These are phyloP conservation scores for Angomonas deanei DNA, from an alignment of 208 protist genomes.

Conservation along the genomic window DNA sequence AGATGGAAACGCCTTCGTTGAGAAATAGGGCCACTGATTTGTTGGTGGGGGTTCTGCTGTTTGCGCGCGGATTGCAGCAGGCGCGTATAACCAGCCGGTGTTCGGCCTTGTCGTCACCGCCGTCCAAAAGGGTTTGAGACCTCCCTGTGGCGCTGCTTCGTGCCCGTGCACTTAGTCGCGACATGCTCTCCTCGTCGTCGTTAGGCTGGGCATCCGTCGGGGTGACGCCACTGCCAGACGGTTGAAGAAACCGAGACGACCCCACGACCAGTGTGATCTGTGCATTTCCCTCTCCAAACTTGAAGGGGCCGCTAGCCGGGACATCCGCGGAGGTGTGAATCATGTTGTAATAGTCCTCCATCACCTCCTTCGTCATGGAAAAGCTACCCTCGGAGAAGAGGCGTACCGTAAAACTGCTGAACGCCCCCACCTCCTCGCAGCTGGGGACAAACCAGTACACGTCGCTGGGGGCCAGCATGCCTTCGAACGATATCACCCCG, in stretches of 20 bases:
- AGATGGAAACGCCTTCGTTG: not conserved
- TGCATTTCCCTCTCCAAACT: conserved; percentile 49
- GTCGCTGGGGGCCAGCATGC: conserved; percentile 37
- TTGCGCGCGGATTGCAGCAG: not conserved
- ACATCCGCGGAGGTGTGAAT: conserved; percentile 18
- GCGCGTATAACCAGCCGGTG: not conserved
- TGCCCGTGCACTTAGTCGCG: not conserved
- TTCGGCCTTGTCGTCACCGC: not conserved
- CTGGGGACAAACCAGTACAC: conserved; percentile 83
- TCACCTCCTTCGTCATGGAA: conserved; percentile 34
- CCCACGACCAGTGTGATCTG: conserved; percentile 35
- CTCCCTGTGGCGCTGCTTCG: not conserved
- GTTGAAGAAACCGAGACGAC: not conserved
- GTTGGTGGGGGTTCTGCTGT: not conserved
- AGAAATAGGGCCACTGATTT: not conserved
- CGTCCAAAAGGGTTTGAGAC: too few relatives aligned
- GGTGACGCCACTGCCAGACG: not conserved
- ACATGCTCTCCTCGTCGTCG: not conserved
- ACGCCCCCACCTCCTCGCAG: conserved; percentile 32
- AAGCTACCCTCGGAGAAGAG: conserved; percentile 49
- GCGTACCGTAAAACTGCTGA: conserved; percentile 52
- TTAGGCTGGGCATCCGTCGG: not conserved
- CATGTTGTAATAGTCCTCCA: conserved; percentile 52
- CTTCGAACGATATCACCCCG: conserved; percentile 60
- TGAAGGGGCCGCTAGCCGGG: conserved; percentile 39